Conservation (phyloP, 2,329 filamentous ascomycete genomes). For the Elsinoe batatas region DNA sequence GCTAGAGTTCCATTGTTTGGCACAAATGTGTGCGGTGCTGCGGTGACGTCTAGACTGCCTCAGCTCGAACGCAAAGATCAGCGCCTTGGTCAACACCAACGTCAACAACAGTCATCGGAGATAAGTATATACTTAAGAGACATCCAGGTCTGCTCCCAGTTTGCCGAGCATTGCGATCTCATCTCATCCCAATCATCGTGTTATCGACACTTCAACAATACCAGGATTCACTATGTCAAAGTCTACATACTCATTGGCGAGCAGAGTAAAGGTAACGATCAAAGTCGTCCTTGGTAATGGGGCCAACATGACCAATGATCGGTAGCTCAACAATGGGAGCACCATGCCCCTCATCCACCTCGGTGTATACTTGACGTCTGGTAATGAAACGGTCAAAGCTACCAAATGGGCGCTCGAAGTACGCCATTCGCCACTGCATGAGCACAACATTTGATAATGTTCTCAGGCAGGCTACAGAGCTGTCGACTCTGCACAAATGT, state of each 20-base stretch:
- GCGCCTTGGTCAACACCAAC: not conserved
- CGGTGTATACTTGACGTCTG: conserved; percentile 62
- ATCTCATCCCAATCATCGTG: not conserved
- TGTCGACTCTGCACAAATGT: conserved; percentile 55
- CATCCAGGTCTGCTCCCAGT: not conserved
- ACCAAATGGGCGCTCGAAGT: conserved; percentile 49
- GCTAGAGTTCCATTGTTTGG: not conserved
- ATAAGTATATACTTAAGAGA: not conserved
- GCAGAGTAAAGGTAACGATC: conserved; percentile 30
- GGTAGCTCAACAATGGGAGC: conserved; percentile 52
- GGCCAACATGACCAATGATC: conserved; percentile 20
- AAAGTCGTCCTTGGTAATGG: conserved; percentile 18
- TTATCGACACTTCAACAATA: not conserved
- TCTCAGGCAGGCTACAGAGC: conserved; percentile 37
- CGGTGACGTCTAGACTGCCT: conserved; percentile 6
- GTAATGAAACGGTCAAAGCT: conserved; percentile 48
- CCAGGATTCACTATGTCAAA: conserved; percentile 24
- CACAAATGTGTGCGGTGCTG: not conserved
- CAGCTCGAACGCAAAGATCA: not conserved
- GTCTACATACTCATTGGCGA: conserved; percentile 32
- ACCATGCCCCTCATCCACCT: conserved; percentile 63
- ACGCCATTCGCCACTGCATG: conserved; percentile 39
- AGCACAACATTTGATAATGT: not conserved
- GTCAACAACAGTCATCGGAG: too few relatives aligned
- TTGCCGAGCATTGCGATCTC: not conserved